These are phyloP conservation scores for Eremochloa ophiuroides DNA, from an alignment of 176 grass and related monocot genomes.

Conservation along the genomic window DNA sequence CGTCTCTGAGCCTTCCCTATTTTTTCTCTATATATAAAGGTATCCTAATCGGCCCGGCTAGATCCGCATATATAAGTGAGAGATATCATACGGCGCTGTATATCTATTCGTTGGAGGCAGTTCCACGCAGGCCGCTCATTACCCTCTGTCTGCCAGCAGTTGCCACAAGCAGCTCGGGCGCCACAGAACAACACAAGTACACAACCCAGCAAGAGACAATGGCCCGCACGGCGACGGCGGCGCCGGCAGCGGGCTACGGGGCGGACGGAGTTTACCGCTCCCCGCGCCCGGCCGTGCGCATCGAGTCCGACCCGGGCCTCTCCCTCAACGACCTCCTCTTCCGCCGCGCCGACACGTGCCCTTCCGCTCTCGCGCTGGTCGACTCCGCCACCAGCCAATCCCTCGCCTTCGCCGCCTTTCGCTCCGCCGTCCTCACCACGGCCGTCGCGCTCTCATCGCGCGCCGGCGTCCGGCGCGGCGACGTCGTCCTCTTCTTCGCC, in stretches of 20 bases:
- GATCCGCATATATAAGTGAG: too few species aligned
- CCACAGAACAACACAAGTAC: background rate
- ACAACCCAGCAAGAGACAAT: background rate
- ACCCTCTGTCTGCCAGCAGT: background rate
- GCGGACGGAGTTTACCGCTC: slow-evolving; percentile 68
- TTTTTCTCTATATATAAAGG: too few species aligned
- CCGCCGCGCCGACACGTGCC: slow-evolving; percentile 44
- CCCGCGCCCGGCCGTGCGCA: slow-evolving; percentile 22
- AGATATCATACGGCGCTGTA: too few species aligned
- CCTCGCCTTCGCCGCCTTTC: slow-evolving; percentile 57
- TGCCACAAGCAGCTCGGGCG: background rate
- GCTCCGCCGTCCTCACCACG: slow-evolving; percentile 37
- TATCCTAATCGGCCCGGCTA: too few species aligned
- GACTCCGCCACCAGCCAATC: slow-evolving; percentile 47
- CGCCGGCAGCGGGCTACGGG: slow-evolving; percentile 42
- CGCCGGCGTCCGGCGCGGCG: slow-evolving; percentile 46
- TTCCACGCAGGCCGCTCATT: too few species aligned
- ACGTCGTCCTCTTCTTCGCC: slow-evolving; percentile 64
- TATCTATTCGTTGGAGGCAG: too few species aligned
- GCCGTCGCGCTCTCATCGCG: slow-evolving; percentile 50
- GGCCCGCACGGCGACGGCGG: slow-evolving; percentile 31
- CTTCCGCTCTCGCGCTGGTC: slow-evolving; percentile 56
- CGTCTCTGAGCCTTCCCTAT: too few species aligned
- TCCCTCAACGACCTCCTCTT: slow-evolving; percentile 58
- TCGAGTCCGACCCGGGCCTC: slow-evolving; percentile 47